Percentiles rank a stretch among this genome's conserved stretches.
Conservation (phyloP, 352 stramenopile species). For the Ophiocytium majus region DNA sequence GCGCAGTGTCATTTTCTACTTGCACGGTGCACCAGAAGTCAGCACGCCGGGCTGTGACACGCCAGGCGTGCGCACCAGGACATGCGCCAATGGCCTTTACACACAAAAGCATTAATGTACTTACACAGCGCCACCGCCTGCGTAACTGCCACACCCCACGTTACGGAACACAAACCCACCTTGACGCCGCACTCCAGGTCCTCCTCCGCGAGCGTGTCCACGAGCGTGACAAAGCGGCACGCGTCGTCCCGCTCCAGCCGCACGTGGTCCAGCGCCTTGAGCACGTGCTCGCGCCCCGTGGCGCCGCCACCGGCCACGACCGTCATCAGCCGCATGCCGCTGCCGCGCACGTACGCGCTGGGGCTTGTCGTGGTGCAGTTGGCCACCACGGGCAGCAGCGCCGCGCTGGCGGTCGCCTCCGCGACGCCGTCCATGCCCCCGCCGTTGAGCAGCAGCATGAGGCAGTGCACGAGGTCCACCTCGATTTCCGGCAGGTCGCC, state of each 20-base stretch:
- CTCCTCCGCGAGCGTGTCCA: not conserved
- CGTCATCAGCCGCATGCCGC: slow-evolving; percentile 45
- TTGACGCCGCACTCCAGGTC: not conserved
- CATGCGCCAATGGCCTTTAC: no score
- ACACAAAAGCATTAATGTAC: no score
- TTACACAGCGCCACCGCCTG: no score
- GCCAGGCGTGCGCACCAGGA: no score
- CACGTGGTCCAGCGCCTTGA: slow-evolving; percentile 47
- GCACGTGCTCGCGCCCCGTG: slow-evolving; percentile 31
- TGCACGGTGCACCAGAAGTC: no score
- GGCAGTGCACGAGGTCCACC: slow-evolving; percentile 44
- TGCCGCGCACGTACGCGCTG: slow-evolving; percentile 22
- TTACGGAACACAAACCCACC: no score
- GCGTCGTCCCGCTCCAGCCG: not conserved
- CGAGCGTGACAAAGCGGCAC: not conserved
- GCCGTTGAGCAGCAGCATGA: slow-evolving; percentile 45
- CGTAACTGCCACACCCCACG: no score
- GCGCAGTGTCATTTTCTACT: no score
- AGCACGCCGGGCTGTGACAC: no score
- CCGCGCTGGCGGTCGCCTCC: not conserved
- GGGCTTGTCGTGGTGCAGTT: slow-evolving; percentile 4
- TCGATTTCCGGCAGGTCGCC: slow-evolving; percentile 23
- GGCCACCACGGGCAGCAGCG: not conserved
- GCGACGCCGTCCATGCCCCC: not conserved
- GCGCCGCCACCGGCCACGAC: slow-evolving; percentile 29